Base-by-base conservation (phyloP, 805 yeast genomes). In the Candida nitratophila region DNA sequence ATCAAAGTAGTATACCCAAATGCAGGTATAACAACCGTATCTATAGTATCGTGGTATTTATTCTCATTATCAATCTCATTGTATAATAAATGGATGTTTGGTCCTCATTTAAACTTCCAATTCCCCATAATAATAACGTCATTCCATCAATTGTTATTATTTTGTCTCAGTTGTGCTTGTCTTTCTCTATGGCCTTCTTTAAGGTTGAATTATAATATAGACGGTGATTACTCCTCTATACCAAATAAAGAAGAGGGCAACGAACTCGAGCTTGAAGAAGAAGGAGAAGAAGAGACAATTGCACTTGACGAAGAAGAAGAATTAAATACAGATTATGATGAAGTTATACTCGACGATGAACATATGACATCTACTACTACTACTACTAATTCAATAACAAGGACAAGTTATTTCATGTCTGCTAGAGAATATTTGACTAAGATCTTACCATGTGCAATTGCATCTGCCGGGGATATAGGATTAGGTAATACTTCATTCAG, bases 21-120 rank as follows among this genome's bases (percentile, higher is more conserved):
- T 44, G 31, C 59, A 9, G 56, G 54, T 5, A 51, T 54, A 11
- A 60, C 59, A 15, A 24, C 56, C 2, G 7, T 48, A 5, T 59
- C 68, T 4, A 65, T 64, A 36, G 12, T 57, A 21, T 46, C 59
- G 24, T 86, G 93, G 95, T 86, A 83, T 52, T 46, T 72, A 16
- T 82, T 83, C 47, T 81, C 90, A 7, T 67, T 85, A 45, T 65
- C 85, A 16, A 77, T 86, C 17, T 81, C 90, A 9, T 63, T 86
- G 27, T 93, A 91, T 67, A 93, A 93, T 70, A 90, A 90, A 66
- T 89, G 97, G 97, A 91, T 91, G 97, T 93, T 91, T 67, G 90
- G 91, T 34, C 71, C 75, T 10, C 84, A 87, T 17, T 68, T 90
- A 44, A 78, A 86, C 57, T 83, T 93, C 54, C 76, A 79, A 29